Evolutionary conservation across 306 rosid genomes (phyloP).

Genomic region (Lupinus albus): DNA sequence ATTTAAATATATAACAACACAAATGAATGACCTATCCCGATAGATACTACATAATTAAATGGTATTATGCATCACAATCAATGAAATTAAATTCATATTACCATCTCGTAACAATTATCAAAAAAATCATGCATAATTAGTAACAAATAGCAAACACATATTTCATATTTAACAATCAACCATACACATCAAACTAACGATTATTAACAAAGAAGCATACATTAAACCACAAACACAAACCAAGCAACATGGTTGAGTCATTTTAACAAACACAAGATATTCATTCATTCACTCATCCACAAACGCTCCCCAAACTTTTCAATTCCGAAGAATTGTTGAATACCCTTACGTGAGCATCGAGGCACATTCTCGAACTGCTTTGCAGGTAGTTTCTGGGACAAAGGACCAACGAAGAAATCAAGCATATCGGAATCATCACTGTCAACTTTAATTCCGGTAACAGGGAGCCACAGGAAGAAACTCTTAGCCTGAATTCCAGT

Average conservation of each 20-base stretch:
- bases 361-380: conserved; percentile 55
- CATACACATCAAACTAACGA: too few relatives aligned
- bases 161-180: too few relatives aligned
- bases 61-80: too few relatives aligned
- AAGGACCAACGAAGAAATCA: conserved; percentile 59
- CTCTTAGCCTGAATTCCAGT: conserved; percentile 74
- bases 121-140: too few relatives aligned
- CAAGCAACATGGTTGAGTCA: background rate
- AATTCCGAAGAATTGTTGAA: background rate
- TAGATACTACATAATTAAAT: too few relatives aligned
- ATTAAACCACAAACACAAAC: background rate
- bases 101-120: too few relatives aligned
- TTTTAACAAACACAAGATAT: background rate
- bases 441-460: conserved; percentile 58
- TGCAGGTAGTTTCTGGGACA: conserved; percentile 62
- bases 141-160: too few relatives aligned
- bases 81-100: too few relatives aligned
- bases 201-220: too few relatives aligned
- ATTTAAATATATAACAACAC: too few relatives aligned
- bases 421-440: conserved; percentile 40
- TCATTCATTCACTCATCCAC: conserved; percentile 19
- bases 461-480: conserved; percentile 63
- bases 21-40: too few relatives aligned
- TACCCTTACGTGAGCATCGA: conserved; percentile 43
- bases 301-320: background rate